Evolutionary conservation across 108 stramenopile genomes (phyloP).

Genomic region (Stephanodiscus triporus): DNA sequence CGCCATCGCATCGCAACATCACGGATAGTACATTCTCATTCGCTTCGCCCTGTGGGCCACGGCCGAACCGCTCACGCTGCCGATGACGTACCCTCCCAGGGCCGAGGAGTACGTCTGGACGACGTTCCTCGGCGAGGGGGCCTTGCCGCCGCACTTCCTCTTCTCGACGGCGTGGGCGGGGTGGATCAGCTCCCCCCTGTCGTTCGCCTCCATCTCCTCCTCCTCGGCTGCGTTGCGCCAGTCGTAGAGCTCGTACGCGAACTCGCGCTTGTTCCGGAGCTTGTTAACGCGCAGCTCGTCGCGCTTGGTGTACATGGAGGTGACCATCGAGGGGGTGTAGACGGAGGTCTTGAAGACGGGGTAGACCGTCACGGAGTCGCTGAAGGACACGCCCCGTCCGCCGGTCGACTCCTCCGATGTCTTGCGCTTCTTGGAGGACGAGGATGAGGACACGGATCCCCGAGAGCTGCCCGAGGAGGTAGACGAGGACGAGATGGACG

Average conservation of each 20-base stretch:
- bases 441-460: neutral
- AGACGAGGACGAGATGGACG: neutral
- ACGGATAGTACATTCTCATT: conserved; percentile 53
- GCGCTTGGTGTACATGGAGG: conserved; percentile 35
- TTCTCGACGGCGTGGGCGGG: conserved; percentile 36
- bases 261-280: conserved; percentile 48
- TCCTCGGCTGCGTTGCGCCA: conserved; percentile 55
- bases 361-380: conserved; percentile 36
- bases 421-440: conserved; percentile 3
- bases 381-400: conserved; percentile 31
- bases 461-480: neutral
- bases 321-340: conserved; percentile 34
- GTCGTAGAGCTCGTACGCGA: conserved; percentile 47
- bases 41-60: conserved; percentile 42
- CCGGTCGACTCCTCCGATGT: neutral
- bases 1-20: conserved; percentile 4
- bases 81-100: conserved; percentile 14
- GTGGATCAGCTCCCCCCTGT: conserved; percentile 43
- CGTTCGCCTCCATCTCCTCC: conserved; percentile 35
- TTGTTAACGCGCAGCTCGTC: conserved; percentile 46
- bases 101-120: conserved; percentile 22
- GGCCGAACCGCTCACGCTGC: conserved; percentile 7
- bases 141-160: neutral
- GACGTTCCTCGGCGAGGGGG: conserved; percentile 5
- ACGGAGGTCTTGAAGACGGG: conserved; percentile 29